phyloP scores from a whole-genome alignment of 108 stramenopile species.

The Skeletonema marinoi region DNA sequence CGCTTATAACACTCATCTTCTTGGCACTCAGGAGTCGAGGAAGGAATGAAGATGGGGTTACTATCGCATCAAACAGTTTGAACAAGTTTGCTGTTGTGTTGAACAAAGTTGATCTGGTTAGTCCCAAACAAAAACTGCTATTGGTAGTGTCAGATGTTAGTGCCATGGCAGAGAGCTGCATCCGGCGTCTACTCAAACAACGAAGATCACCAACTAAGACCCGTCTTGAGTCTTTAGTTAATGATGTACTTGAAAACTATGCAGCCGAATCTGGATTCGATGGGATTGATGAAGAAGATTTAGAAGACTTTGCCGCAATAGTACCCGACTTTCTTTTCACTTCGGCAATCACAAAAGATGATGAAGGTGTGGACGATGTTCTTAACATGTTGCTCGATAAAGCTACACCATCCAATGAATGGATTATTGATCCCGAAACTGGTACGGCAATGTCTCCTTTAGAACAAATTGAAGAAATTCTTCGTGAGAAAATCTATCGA shows the following conservation, averaged over 20 bases:
- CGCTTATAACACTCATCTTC: constrained; percentile 71
- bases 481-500: constrained; percentile 90
- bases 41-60: constrained; percentile 52
- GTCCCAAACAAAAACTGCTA: constrained; percentile 83
- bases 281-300: constrained; percentile 36
- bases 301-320: constrained; percentile 47
- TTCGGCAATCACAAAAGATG: constrained; percentile 64
- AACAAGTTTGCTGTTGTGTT: constrained; percentile 84
- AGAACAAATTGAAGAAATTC: constrained; percentile 82
- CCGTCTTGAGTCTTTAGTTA: constrained; percentile 30
- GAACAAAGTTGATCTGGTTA: constrained; percentile 92
- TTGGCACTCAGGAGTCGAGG: constrained; percentile 61
- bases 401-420: constrained; percentile 70
- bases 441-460: constrained; percentile 58
- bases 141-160: constrained; percentile 76
- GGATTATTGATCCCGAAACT: constrained; percentile 65
- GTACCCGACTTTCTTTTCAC: constrained; percentile 70
- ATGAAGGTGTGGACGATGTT: constrained; percentile 85
- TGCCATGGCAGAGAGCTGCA: constrained; percentile 64
- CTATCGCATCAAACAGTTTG: constrained; percentile 12
- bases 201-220: constrained; percentile 27
- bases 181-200: constrained; percentile 42
- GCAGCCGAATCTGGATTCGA: constrained; percentile 39
- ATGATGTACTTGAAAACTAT: constrained; percentile 29
- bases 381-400: constrained; percentile 65